Evolutionary conservation across 2,329 filamentous ascomycete genomes (phyloP), one percentile per base, ranked within the genome.

Genomic region (Geosmithia morbida): DNA sequence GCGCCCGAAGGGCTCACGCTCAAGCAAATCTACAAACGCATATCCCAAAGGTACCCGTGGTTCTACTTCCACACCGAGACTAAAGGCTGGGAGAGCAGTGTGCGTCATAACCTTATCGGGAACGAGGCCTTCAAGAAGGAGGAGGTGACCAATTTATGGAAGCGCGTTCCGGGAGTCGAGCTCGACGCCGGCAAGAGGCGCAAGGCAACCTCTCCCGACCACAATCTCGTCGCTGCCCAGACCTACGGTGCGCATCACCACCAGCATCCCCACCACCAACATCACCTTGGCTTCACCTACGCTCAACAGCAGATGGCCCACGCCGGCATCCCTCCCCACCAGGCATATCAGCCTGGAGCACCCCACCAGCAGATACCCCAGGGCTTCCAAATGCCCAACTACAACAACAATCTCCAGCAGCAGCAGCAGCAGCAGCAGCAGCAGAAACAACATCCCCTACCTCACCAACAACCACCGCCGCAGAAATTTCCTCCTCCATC

Each of bases 71-170:
- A 66, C 47, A 74, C 75, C 17, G 75, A 77, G 55, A 79, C 76
- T 6, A 80, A 78, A 56, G 76, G 76, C n/a, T 80, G 76, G 76
- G 75, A 80, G 57, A 79, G 75, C 53, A 79, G 75, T 54, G 76
- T 80, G n/a, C 72, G 76, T 1, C 76, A 80, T 54, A 80, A 79
- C 48, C 66, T 80, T 26, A 77, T 79, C 52, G 75, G 75, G 2
- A 79, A 79, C 56, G 72, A 75, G 52, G 76, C 75, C 7, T 80
- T 80, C 56, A 68, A 66, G 52, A 80, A 79, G 57, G 70, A 75
- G 50, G 73, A 77, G 39, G 67, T 69, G 26, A 75, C 71, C 1
- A 69, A 73, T 42, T 61, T 75, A 18, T 80, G 76, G 76, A 70
- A 67, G 49, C 73, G 76, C 37, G 71, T 78, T 19, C 71, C 70